These are phyloP conservation scores for Hanseniaspora uvarum DNA, from an alignment of 1,139 yeast genomes.

Conservation along the genomic window DNA sequence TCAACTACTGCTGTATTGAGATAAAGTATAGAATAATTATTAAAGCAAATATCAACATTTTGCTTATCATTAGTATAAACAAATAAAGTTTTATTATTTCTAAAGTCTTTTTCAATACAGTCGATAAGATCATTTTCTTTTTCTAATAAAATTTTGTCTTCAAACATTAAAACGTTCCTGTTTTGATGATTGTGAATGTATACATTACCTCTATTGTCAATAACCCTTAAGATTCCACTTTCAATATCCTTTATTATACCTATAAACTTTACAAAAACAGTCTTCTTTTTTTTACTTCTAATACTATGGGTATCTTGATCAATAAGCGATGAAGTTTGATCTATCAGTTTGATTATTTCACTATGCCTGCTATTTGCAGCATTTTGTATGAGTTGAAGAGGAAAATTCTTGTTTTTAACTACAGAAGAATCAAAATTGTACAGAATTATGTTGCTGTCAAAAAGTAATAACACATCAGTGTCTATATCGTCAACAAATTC, in stretches of 20 bases:
- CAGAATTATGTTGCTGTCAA: constrained; percentile 1
- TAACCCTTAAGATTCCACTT: not conserved
- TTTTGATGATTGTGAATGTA: not conserved
- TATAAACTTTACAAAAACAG: not conserved
- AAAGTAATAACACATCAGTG: not conserved
- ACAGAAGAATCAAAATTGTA: not conserved
- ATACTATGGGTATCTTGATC: not conserved
- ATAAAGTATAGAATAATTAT: constrained; percentile 7
- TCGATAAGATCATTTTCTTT: not conserved
- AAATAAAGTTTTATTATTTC: constrained; percentile 1
- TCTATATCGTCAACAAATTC: not conserved
- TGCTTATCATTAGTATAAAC: not conserved
- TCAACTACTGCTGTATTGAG: not conserved
- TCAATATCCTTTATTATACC: not conserved
- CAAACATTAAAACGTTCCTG: not conserved
- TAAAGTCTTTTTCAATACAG: not conserved
- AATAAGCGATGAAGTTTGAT: not conserved
- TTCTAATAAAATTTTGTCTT: not conserved
- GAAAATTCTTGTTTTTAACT: not conserved
- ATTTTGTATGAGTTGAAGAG: not conserved
- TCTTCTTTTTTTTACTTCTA: not conserved
- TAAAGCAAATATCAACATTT: constrained; percentile 4
- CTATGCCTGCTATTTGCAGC: not conserved
- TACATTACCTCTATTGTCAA: constrained; percentile 11
- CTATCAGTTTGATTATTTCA: constrained; percentile 1